These are phyloP conservation scores for Spencermartinsiella europaea DNA, from an alignment of 805 yeast species.

Conservation along the genomic window DNA sequence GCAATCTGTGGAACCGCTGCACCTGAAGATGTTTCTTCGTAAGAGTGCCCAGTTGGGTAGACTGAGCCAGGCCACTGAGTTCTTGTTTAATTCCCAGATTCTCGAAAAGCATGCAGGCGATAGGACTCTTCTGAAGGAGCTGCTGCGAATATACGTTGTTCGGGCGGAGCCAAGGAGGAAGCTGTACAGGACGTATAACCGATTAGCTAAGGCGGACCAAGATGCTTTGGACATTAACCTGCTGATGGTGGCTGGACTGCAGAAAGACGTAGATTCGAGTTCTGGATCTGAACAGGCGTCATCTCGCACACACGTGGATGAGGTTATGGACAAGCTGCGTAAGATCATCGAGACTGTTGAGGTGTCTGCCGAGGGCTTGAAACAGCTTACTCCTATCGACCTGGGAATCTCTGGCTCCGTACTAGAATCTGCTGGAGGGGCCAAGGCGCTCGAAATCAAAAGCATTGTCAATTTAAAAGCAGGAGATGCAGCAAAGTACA, in stretches of 20 bases:
- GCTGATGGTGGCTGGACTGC: neutral
- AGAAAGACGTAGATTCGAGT: too few relatives aligned
- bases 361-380: neutral
- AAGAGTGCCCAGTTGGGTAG: constrained; percentile 24
- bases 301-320: too few relatives aligned
- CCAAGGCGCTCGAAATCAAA: neutral
- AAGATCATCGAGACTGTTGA: neutral
- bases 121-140: neutral
- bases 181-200: neutral
- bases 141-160: neutral
- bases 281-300: too few relatives aligned
- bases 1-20: constrained; percentile 17
- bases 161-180: neutral
- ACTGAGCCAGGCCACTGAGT: constrained; percentile 12
- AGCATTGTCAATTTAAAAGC: neutral
- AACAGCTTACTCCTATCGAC: neutral
- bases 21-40: constrained; percentile 20
- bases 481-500: neutral
- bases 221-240: neutral
- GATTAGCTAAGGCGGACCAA: neutral
- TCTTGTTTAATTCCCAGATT: constrained; percentile 1
- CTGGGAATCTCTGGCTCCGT: neutral
- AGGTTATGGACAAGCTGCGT: neutral
- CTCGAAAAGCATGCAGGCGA: neutral
- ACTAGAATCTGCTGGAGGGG: neutral